These are phyloP conservation scores for Pichia insulana DNA, from an alignment of 805 yeast genomes.

Conservation along the genomic window DNA sequence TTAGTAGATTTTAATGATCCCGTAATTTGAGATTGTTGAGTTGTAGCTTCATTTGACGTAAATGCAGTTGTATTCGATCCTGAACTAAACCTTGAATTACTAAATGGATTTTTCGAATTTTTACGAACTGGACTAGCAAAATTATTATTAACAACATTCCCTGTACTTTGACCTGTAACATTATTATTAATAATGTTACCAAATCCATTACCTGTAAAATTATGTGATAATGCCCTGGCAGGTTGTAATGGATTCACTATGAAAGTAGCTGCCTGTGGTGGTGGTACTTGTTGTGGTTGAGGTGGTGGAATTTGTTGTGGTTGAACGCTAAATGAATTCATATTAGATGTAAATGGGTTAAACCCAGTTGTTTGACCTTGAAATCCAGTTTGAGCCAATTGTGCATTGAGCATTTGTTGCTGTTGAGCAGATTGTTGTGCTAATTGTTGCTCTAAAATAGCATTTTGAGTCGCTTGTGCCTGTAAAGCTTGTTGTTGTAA, in stretches of 20 bases:
- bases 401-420: constrained; percentile 8
- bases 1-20: constrained; percentile 8
- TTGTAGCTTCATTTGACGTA: no score
- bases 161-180: background rate
- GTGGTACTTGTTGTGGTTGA: constrained; percentile 1
- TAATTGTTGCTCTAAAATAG: constrained; percentile 6
- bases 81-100: constrained; percentile 17
- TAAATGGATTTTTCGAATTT: constrained; percentile 22
- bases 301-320: background rate
- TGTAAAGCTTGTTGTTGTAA: constrained; percentile 9
- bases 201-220: constrained; percentile 49
- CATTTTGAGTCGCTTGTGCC: constrained; percentile 10
- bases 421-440: constrained; percentile 7
- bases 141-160: background rate
- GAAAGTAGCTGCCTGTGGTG: constrained; percentile 13
- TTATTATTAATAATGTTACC: constrained; percentile 27
- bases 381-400: constrained; percentile 5
- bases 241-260: constrained; percentile 1
- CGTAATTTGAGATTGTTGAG: constrained; percentile 8
- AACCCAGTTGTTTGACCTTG: constrained; percentile 13
- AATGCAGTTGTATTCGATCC: constrained; percentile 19
- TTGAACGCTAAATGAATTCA: constrained; percentile 7
- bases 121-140: constrained; percentile 16
- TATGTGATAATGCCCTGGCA: constrained; percentile 9
- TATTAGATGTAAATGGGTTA: constrained; percentile 10